Percentiles rank a stretch among this genome's conserved stretches.
phyloP scores from a whole-genome alignment of 1,139 yeast genomes.

The Candida freyschussii region DNA sequence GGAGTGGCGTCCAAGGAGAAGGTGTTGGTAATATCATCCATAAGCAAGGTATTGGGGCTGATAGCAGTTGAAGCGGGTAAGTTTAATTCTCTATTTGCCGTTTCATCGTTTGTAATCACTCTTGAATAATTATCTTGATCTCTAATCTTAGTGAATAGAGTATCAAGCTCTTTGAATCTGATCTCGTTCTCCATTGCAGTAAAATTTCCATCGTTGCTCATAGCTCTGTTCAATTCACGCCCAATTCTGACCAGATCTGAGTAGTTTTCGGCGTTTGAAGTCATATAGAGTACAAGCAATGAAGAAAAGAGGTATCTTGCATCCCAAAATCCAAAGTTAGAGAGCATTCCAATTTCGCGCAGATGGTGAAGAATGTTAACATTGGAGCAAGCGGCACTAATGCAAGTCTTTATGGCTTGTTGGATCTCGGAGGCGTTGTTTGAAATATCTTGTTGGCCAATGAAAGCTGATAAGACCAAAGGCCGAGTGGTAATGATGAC shows the following conservation, averaged over 20 bases:
- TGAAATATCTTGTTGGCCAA: conserved; percentile 27
- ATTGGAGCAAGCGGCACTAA: conserved; percentile 38
- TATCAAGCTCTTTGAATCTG: conserved; percentile 28
- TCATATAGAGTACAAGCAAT: conserved; percentile 37
- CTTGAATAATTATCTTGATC: no score
- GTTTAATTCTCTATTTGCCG: conserved; percentile 1
- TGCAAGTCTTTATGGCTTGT: conserved; percentile 36
- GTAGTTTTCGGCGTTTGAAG: conserved; percentile 27
- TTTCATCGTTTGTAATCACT: background rate
- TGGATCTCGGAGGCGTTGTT: conserved; percentile 32
- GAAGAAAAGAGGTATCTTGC: conserved; percentile 46
- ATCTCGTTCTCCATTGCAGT: conserved; percentile 37
- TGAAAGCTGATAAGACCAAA: conserved; percentile 38
- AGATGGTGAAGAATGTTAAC: conserved; percentile 38
- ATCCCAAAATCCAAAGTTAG: conserved; percentile 49
- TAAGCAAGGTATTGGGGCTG: conserved; percentile 16
- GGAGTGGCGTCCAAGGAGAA: conserved; percentile 14
- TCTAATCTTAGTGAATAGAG: conserved; percentile 14
- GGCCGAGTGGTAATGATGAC: conserved; percentile 44
- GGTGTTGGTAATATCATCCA: conserved; percentile 18
- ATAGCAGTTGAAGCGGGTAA: conserved; percentile 1
- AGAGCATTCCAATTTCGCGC: conserved; percentile 34
- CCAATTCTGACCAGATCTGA: conserved; percentile 34
- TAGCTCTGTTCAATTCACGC: conserved; percentile 33
- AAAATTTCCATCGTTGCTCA: conserved; percentile 40